Conservation (phyloP, 805 yeast genomes). For the Yarrowia sp. region DNA sequence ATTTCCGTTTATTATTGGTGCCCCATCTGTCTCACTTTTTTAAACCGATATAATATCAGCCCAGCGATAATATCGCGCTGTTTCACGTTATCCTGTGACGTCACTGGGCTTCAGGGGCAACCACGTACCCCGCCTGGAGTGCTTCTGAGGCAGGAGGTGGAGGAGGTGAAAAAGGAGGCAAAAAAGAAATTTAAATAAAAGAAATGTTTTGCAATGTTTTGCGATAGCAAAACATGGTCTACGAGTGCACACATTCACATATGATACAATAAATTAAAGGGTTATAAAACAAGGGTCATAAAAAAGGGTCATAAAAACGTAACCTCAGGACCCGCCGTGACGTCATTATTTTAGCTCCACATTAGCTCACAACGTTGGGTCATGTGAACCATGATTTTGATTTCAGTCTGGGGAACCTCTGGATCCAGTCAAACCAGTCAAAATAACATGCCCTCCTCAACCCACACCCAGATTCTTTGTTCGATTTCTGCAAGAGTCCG, state of each 20-base stretch:
- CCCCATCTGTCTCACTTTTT: not conserved
- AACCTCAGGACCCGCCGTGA: not conserved
- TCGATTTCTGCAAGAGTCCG: conserved; percentile 8
- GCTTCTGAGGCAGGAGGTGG: no score
- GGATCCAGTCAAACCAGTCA: not conserved
- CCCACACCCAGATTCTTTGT: conserved; percentile 22
- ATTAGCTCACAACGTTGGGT: conserved; percentile 7
- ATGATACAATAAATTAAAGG: not conserved
- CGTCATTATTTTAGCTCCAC: not conserved
- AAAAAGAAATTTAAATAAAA: no score
- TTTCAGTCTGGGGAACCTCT: not conserved
- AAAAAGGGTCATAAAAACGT: not conserved
- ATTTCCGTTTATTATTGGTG: not conserved
- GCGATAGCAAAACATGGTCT: no score
- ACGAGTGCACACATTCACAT: no score
- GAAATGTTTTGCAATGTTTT: no score
- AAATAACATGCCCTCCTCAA: conserved; percentile 12
- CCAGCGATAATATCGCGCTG: not conserved
- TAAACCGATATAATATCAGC: no score
- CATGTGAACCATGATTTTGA: not conserved
- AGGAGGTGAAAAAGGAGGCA: no score
- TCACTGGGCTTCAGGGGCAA: not conserved
- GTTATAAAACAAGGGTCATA: not conserved
- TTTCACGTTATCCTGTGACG: not conserved
- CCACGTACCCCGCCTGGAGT: not conserved